phyloP scores from a whole-genome alignment of 306 rosid species.

The Dalbergia cultrata region DNA sequence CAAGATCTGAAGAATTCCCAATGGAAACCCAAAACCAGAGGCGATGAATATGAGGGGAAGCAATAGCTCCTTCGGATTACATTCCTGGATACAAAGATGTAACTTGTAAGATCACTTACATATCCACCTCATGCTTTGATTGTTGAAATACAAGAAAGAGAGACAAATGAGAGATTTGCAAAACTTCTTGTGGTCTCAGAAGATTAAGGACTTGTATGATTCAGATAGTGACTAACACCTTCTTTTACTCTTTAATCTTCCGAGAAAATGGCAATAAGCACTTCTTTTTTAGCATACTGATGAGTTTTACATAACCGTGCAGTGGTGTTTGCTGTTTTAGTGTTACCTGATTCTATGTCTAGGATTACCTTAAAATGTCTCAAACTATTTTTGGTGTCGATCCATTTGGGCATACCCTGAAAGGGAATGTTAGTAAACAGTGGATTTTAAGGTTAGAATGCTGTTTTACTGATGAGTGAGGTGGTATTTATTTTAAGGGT shows the following conservation, averaged over 20 bases:
- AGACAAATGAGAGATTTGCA: slow-evolving; percentile 30
- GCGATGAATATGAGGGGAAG: slow-evolving; percentile 30
- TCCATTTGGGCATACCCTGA: slow-evolving; percentile 42
- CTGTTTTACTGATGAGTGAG: slow-evolving; percentile 35
- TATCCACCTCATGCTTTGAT: slow-evolving; percentile 6
- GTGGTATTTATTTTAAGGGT: slow-evolving; percentile 38
- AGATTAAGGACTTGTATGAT: slow-evolving; percentile 37
- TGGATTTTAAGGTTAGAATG: slow-evolving; percentile 45
- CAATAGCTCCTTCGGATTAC: slow-evolving; percentile 49
- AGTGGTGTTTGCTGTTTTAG: neutral
- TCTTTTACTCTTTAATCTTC: slow-evolving; percentile 2
- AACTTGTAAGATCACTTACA: slow-evolving; percentile 22
- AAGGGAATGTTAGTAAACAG: slow-evolving; percentile 34
- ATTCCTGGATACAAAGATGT: slow-evolving; percentile 47
- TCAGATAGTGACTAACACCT: slow-evolving; percentile 1
- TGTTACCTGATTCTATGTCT: neutral
- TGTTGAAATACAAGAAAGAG: slow-evolving; percentile 39
- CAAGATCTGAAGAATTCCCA: slow-evolving; percentile 48
- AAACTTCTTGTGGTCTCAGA: neutral
- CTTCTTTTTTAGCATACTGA: neutral
- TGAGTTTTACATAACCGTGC: neutral
- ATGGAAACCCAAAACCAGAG: slow-evolving; percentile 42
- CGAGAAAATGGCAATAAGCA: neutral
- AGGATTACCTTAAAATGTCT: slow-evolving; percentile 31
- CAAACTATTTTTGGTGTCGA: slow-evolving; percentile 46